Evolutionary conservation across 495 filamentous ascomycete species (phyloP).

Genomic region (Melanomma pulvis-pyrius): DNA sequence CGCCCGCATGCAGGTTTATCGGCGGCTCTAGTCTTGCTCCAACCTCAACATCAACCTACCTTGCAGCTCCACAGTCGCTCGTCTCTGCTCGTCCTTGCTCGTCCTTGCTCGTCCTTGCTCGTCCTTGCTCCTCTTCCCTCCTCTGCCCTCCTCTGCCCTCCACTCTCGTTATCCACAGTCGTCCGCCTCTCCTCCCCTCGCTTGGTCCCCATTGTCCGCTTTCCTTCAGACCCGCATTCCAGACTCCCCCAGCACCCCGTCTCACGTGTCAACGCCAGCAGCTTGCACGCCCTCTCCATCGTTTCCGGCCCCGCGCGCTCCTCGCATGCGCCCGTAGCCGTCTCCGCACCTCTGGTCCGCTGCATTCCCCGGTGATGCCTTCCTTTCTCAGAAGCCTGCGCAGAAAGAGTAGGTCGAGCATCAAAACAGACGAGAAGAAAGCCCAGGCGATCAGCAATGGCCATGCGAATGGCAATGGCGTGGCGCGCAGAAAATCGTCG

Average conservation of each 20-base stretch:
- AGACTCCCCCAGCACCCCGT: neutral
- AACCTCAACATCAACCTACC: constrained; percentile 9
- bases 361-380: constrained; percentile 41
- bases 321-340: neutral
- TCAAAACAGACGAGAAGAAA: constrained; percentile 56
- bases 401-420: constrained; percentile 57
- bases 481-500: constrained; percentile 56
- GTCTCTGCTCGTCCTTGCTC: no score
- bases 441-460: constrained; percentile 47
- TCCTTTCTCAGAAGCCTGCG: constrained; percentile 78
- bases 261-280: neutral
- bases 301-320: constrained; percentile 4
- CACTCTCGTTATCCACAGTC: constrained; percentile 1
- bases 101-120: no score
- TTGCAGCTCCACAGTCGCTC: neutral
- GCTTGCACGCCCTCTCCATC: neutral
- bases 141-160: no score
- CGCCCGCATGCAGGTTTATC: neutral
- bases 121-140: no score
- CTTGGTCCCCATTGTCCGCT: neutral
- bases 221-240: neutral
- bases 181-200: neutral
- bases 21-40: neutral
- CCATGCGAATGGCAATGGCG: constrained; percentile 25
- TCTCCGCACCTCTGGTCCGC: neutral